Percentiles rank a stretch among this genome's conserved stretches.
Conservation (phyloP, 768 basidiomycete species). For the Xerocomellus chrysenteron region DNA sequence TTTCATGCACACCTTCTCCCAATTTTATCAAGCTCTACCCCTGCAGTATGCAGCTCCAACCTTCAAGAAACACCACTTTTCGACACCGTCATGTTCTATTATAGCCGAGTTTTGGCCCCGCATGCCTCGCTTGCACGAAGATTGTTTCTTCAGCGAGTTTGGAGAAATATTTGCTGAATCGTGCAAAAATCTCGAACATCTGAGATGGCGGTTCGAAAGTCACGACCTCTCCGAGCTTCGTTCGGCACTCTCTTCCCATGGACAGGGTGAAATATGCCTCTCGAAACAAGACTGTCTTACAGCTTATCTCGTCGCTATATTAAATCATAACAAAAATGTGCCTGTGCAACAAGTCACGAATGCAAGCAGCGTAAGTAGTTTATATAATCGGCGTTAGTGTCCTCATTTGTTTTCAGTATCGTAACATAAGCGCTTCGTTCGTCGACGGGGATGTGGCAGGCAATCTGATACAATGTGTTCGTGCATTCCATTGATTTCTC, state of each 20-base stretch:
- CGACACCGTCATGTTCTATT: constrained; percentile 12
- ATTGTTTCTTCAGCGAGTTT: constrained; percentile 19
- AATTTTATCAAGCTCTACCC: constrained; percentile 26
- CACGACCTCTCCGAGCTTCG: constrained; percentile 16
- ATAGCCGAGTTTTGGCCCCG: constrained; percentile 14
- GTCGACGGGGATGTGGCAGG: constrained; percentile 16
- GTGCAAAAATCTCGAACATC: constrained; percentile 7
- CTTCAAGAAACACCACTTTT: constrained; percentile 26
- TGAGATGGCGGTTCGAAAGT: constrained; percentile 17
- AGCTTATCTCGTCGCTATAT: constrained; percentile 24
- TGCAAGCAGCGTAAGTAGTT: constrained; percentile 26
- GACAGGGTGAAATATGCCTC: not conserved
- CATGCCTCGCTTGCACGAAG: constrained; percentile 27
- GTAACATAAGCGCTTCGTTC: constrained; percentile 18
- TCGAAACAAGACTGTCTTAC: constrained; percentile 33
- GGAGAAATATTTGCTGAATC: constrained; percentile 12
- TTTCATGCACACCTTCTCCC: constrained; percentile 32
- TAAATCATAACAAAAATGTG: constrained; percentile 16
- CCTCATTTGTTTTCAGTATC: constrained; percentile 15
- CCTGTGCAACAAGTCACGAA: constrained; percentile 26
- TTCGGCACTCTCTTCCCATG: constrained; percentile 6
- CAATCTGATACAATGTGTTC: constrained; percentile 22
- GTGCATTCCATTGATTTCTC: not conserved
- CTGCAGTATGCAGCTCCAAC: constrained; percentile 16
- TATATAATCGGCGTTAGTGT: not conserved